Base-by-base conservation (phyloP, 2,329 filamentous ascomycete genomes). In the Stylonectria norvegica region DNA sequence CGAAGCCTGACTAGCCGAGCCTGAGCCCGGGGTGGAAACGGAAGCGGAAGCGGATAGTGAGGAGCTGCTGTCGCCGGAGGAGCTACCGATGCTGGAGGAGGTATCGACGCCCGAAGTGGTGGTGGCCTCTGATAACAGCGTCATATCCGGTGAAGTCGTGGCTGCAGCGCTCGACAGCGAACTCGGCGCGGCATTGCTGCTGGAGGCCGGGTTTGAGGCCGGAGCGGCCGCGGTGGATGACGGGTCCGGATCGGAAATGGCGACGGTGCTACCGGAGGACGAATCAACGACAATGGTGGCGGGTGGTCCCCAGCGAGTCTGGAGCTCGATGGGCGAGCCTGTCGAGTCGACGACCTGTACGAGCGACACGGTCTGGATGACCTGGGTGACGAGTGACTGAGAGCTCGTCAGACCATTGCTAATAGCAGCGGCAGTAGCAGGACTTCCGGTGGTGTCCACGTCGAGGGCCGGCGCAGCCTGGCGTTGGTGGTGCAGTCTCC, bases 331-430 rank as follows among this genome's bases (percentile, higher is more conserved):
- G 34, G 70, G 63, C 19, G 63, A 65, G 45, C 76, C 76, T 31
- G 59, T 56, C 32, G 62, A 61, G 59, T 79, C 73, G 47, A 78
- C 68, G 45, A 74, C 54, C 49, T 78, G 70, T 40, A 79, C 59
- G 56, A 79, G 64, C 18, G 75, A 76, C 48, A 80, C 61, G 51
- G 76, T 79, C 58, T 77, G 68, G 38, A 78, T 64, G 53, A 80
- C 64, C 44, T 65, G 61, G 11, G 67, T 72, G 52, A 75, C 61
- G 52, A 65, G 61, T 18, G 55, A 37, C 39, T 45, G 49, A 41
- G 42, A 47, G 33, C 39, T 46, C 30, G 43, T 39, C 40, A 46
- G 37, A 27, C 39, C 39, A 48, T 52, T 48, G 45, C 14, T 8
- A 10, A 7, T 12, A 25, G 42, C 45, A 36, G 43, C 34, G n/a